Percentiles rank a stretch among this genome's conserved stretches.
Conservation (phyloP, 73 alveolate genomes). For the Stentor roeselii region DNA sequence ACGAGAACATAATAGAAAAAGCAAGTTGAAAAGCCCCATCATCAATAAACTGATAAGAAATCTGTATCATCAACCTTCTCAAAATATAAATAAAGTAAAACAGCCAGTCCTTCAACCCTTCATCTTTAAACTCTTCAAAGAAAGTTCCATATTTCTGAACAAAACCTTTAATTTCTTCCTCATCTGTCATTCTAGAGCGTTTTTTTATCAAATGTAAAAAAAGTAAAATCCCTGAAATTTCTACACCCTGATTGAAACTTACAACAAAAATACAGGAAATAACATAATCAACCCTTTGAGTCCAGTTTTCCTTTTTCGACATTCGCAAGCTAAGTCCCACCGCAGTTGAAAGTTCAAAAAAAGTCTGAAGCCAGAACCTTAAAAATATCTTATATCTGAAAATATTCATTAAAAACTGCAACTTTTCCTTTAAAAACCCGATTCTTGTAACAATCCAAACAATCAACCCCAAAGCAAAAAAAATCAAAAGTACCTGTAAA, state of each 20-base stretch:
- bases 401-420: too few species aligned
- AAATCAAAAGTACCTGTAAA: too few species aligned
- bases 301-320: neutral
- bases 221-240: neutral
- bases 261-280: neutral
- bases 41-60: too few species aligned
- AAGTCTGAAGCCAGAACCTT: conserved; percentile 1
- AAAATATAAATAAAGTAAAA: too few species aligned
- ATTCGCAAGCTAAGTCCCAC: neutral
- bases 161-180: neutral
- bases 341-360: neutral
- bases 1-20: neutral
- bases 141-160: neutral
- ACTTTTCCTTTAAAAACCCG: neutral
- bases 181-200: neutral
- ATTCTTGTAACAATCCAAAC: neutral
- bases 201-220: too few species aligned
- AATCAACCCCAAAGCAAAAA: too few species aligned
- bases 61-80: neutral
- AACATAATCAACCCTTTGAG: neutral
- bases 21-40: neutral
- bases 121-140: neutral
- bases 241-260: neutral
- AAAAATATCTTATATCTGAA: neutral
- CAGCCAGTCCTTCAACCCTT: neutral